phyloP scores from a whole-genome alignment of 352 stramenopile genomes.

The Blastocystis sp. region DNA sequence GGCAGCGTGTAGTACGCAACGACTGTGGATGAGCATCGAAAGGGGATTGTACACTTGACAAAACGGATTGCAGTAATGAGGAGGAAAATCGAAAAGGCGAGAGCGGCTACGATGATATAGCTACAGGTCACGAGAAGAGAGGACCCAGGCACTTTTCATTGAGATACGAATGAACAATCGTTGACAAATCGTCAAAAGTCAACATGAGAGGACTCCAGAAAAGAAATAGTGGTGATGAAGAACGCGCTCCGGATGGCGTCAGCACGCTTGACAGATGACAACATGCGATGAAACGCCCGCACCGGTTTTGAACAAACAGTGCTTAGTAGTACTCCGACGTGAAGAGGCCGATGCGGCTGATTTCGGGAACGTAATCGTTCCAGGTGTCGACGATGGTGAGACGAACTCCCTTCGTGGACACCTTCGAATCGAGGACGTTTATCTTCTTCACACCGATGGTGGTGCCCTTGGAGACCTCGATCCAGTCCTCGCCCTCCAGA shows the following conservation, averaged over 20 bases:
- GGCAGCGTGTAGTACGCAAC: constrained; percentile 87
- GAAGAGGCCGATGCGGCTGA: constrained; percentile 67
- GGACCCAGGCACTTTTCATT: constrained; percentile 8
- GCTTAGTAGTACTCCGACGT: constrained; percentile 57
- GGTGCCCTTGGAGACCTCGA: constrained; percentile 67
- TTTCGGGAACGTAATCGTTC: constrained; percentile 66
- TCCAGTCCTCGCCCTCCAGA: constrained; percentile 24
- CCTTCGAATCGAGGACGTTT: constrained; percentile 20
- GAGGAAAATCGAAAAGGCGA: constrained; percentile 18
- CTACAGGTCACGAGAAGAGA: neutral
- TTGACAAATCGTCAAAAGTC: neutral
- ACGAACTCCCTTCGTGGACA: constrained; percentile 41
- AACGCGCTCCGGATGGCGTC: neutral
- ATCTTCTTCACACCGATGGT: constrained; percentile 73
- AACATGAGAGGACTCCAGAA: neutral
- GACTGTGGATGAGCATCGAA: neutral
- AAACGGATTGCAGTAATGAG: constrained; percentile 27
- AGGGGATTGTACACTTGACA: constrained; percentile 13
- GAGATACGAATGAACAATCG: neutral
- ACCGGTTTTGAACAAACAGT: neutral
- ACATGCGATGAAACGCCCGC: constrained; percentile 21
- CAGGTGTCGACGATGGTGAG: constrained; percentile 57
- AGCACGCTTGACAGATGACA: constrained; percentile 24
- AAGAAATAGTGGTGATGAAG: neutral
- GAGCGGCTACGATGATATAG: neutral